Percentiles rank a stretch among this genome's conserved stretches.
These are phyloP conservation scores for Mycena belliarum DNA, from an alignment of 768 basidiomycete genomes.

Conservation along the genomic window DNA sequence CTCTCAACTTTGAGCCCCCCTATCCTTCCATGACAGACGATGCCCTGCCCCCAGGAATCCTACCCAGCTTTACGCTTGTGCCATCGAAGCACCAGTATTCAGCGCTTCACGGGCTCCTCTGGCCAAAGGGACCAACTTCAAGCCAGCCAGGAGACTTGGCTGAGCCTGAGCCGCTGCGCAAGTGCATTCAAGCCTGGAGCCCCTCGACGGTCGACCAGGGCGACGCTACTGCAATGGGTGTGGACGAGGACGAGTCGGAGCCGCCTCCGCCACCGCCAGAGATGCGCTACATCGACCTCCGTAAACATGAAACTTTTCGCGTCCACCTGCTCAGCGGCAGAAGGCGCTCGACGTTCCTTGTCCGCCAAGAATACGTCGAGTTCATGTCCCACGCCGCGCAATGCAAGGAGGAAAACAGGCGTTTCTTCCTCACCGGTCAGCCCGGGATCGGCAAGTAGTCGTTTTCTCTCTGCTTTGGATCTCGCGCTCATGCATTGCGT, in stretches of 20 bases:
- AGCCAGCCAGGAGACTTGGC: background rate
- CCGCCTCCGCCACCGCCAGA: background rate
- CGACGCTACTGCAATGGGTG: background rate
- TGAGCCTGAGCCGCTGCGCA: background rate
- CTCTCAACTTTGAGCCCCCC: no score
- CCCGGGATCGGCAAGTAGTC: conserved; percentile 6
- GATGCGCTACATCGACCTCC: conserved; percentile 1
- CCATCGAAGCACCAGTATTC: background rate
- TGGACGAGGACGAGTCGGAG: background rate
- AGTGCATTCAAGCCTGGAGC: background rate
- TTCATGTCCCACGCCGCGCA: conserved; percentile 1
- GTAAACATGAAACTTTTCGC: background rate
- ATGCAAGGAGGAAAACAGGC: background rate
- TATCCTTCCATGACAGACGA: background rate
- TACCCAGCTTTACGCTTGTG: background rate
- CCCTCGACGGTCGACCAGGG: background rate
- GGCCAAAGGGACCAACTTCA: background rate
- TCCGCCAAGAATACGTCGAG: conserved; percentile 6
- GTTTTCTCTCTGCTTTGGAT: background rate
- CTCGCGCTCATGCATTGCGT: conserved; percentile 5
- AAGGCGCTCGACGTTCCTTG: background rate
- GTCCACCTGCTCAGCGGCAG: background rate
- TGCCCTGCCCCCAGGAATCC: background rate
- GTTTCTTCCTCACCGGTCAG: conserved; percentile 13
- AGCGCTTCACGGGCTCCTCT: background rate